Base-by-base conservation (phyloP, 768 basidiomycete species). In the Jaapia argillacea region DNA sequence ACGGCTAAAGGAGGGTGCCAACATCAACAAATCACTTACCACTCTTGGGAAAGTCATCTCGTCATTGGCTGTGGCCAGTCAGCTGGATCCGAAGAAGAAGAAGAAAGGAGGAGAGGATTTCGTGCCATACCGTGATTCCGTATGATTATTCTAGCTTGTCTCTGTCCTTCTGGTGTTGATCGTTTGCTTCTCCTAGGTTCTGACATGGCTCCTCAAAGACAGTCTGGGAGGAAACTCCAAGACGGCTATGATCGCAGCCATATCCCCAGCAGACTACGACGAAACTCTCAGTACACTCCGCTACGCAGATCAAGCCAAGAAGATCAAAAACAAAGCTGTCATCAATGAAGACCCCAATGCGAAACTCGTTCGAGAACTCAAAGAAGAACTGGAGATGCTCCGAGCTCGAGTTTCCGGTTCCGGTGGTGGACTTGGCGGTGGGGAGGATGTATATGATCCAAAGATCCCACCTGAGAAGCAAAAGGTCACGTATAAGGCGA, bases 261-360 rank as follows among this genome's bases (percentile, higher is more conserved):
- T 99, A 48, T 81, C 91, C 36, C 93, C 92, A n/a, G 93, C 92
- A 37, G 92, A 97, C 65, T 97, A 97, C 57, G 94, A 98, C 51
- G 94, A 98, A 63, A 97, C 94, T 13, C 69, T 98, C 48, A 90
- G 90, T 64, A 98, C 94, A 2, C 69, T 99, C 46, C 85, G 96
- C 4, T 98, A 99, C 64, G 96, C 96, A 53, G 92, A 96, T 71
- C 90, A 90, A 60, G 93, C 94, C 25, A 99, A 99, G 83, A 94
- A 94, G 81, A 99, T 99, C 67, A 97, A 93, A 81, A 99, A 97
- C 66, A 94, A 97, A 69, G 94, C 96, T 13, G 80, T 98, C 46
- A 88, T 99, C 51, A 99, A 99, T 66, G 96, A 99, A 68, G 96
- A 99, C 74, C 96, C 96, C 24, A 99, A 97, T 55, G 94, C 94